Conservation (phyloP, 2,329 filamentous ascomycete genomes). For the Hymenoscyphus infarciens region DNA sequence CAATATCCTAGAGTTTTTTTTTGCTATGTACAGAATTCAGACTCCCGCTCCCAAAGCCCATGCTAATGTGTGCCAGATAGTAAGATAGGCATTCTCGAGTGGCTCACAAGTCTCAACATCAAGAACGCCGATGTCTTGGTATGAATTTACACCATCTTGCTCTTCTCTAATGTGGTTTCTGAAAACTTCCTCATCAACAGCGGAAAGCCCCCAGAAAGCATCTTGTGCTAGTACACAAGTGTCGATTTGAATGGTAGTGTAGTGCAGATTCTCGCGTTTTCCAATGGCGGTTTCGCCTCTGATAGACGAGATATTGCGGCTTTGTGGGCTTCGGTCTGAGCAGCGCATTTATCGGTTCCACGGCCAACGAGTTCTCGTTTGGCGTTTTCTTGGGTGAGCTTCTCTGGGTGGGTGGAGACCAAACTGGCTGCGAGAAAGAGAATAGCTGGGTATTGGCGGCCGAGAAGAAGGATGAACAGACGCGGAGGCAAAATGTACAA, state of each 20-base stretch:
- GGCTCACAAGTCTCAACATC: slow-evolving; percentile 42
- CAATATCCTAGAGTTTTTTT: too few relatives aligned
- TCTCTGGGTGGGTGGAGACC: slow-evolving; percentile 10
- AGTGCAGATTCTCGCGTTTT: slow-evolving; percentile 11
- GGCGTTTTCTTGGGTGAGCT: slow-evolving; percentile 8
- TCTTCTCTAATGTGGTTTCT: slow-evolving; percentile 38
- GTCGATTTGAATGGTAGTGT: slow-evolving; percentile 13
- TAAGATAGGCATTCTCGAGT: slow-evolving; percentile 30
- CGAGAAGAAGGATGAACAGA: too few relatives aligned
- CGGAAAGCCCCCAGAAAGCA: slow-evolving; percentile 12
- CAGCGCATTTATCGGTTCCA: slow-evolving; percentile 10
- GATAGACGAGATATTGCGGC: not conserved
- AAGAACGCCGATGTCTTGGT: slow-evolving; percentile 41
- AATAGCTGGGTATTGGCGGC: not conserved
- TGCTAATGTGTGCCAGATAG: slow-evolving; percentile 31
- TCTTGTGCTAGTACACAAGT: slow-evolving; percentile 14
- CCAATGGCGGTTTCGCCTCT: too few relatives aligned
- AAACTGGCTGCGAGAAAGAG: slow-evolving; percentile 2
- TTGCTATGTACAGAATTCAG: too few relatives aligned
- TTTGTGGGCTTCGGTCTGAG: slow-evolving; percentile 13
- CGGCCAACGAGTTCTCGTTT: slow-evolving; percentile 10
- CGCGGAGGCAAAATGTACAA: too few relatives aligned
- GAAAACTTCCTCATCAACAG: slow-evolving; percentile 38
- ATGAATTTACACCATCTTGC: slow-evolving; percentile 38
- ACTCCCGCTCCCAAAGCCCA: too few relatives aligned